Evolutionary conservation across 2,329 filamentous ascomycete species (phyloP), one percentile per base, ranked within the genome.

Genomic region (Colletotrichum sp.): DNA sequence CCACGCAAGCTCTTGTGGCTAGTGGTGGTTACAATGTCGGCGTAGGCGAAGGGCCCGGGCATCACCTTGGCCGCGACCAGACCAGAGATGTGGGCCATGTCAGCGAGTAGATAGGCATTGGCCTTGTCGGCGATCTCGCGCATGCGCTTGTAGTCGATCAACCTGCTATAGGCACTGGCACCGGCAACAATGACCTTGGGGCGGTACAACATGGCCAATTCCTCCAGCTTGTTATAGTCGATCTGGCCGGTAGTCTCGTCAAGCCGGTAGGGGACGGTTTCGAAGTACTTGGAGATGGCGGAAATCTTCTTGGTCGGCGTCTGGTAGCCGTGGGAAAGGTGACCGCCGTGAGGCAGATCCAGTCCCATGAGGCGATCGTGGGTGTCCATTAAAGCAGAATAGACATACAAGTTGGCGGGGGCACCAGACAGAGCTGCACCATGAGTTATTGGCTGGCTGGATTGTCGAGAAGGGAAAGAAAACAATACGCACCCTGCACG

Each of bases 281-380:
- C 97, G 84, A 99, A 99, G 88, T 99, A 99, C 84, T 98, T 99
- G 74, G 96, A 99, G 79, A 99, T 93, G 81, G 96, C 96, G n/a
- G 96, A 99, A 84, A 99, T 99, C 91, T 96, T 96, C 86, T 94
- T 95, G 69, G 93, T 93, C 5, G 97, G 95, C 24, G 95, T 99
- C 87, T 99, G 97, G 87, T 99, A 99, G 78, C 97, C 97, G 86
- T 99, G 97, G 63, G 95, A 98, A 81, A 99, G 89, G 86, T 99
- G 97, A 76, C 97, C 97, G 79, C 97, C 97, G 84, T 99, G 97
- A 61, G 97, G 97, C 16, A 99, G 92, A 83, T 99, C 97, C 77
- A 99, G 92, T 78, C 96, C 96, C 96, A 99, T 99, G 80, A 99
- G 91, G 75, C 97, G 93, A 82, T 99, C 97, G 85, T 99, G 97